Conservation (phyloP, 2,329 filamentous ascomycete species). For the Myriosclerotinia curreyana region DNA sequence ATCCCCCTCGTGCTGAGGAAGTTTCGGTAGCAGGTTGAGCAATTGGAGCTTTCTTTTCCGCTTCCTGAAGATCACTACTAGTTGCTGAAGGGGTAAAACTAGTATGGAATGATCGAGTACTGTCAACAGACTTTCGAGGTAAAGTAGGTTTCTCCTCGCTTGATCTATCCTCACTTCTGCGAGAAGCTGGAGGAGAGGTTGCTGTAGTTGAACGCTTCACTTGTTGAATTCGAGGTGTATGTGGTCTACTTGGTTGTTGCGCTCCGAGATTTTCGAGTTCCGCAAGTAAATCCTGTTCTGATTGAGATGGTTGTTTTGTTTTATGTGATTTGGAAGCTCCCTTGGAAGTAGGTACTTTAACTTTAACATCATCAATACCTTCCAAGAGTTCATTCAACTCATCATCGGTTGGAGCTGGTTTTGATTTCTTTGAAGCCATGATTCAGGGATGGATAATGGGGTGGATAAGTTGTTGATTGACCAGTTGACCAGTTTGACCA, state of each 20-base stretch:
- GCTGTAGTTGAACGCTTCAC: conserved; percentile 52
- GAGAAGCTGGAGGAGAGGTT: conserved; percentile 47
- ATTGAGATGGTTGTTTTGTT: conserved; percentile 39
- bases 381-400: conserved; percentile 65
- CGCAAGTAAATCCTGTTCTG: conserved; percentile 73
- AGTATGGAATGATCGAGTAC: conserved; percentile 66
- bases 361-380: conserved; percentile 53
- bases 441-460: background rate
- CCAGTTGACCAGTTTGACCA: background rate
- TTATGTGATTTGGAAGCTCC: conserved; percentile 40
- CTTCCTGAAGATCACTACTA: conserved; percentile 56
- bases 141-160: conserved; percentile 58
- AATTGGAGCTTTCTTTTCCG: conserved; percentile 50
- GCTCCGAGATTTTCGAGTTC: conserved; percentile 74
- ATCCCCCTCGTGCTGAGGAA: conserved; percentile 60
- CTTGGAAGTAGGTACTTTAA: conserved; percentile 47
- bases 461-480: background rate
- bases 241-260: conserved; percentile 70
- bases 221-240: conserved; percentile 69
- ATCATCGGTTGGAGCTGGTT: conserved; percentile 55
- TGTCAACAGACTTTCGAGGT: conserved; percentile 73
- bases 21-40: conserved; percentile 43
- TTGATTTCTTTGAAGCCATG: conserved; percentile 60
- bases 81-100: conserved; percentile 68
- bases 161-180: conserved; percentile 44